phyloP scores from a whole-genome alignment of 2,329 filamentous ascomycete species.

The Fusarium sp. region DNA sequence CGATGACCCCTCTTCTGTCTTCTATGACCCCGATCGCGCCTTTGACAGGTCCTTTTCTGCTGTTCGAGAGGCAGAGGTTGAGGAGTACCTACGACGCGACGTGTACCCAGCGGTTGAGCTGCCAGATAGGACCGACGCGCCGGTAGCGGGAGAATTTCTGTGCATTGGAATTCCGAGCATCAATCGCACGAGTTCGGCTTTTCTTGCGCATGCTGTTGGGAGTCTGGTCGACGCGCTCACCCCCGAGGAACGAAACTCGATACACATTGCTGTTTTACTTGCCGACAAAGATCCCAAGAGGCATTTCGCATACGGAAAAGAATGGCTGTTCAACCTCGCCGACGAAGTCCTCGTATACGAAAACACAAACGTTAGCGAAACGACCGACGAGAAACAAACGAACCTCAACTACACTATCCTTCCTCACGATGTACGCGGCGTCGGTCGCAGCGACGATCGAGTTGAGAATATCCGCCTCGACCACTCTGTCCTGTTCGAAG shows the following conservation, averaged over 20 bases:
- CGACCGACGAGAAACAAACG: neutral
- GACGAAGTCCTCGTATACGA: conserved; percentile 51
- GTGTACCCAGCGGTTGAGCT: conserved; percentile 20
- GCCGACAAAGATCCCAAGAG: conserved; percentile 49
- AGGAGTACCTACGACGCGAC: conserved; percentile 36
- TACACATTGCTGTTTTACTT: conserved; percentile 51
- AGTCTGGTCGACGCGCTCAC: conserved; percentile 49
- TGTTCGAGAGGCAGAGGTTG: conserved; percentile 43
- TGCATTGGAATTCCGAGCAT: conserved; percentile 53
- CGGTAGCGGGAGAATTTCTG: conserved; percentile 31
- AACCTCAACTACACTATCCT: conserved; percentile 27
- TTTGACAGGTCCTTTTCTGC: conserved; percentile 46
- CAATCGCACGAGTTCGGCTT: conserved; percentile 47
- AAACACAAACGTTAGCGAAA: neutral
- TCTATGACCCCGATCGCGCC: conserved; percentile 46
- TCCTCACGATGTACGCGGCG: conserved; percentile 38
- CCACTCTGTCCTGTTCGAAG: conserved; percentile 49
- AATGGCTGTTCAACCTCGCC: conserved; percentile 48
- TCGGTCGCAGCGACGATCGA: conserved; percentile 43
- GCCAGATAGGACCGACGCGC: conserved; percentile 11
- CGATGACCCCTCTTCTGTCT: conserved; percentile 52
- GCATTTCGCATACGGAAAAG: conserved; percentile 48
- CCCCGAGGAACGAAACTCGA: conserved; percentile 45
- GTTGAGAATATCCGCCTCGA: conserved; percentile 51
- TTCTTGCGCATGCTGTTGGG: conserved; percentile 46